phyloP scores from a whole-genome alignment of 2,329 filamentous ascomycete species.

The Bipolaris sorokiniana region DNA sequence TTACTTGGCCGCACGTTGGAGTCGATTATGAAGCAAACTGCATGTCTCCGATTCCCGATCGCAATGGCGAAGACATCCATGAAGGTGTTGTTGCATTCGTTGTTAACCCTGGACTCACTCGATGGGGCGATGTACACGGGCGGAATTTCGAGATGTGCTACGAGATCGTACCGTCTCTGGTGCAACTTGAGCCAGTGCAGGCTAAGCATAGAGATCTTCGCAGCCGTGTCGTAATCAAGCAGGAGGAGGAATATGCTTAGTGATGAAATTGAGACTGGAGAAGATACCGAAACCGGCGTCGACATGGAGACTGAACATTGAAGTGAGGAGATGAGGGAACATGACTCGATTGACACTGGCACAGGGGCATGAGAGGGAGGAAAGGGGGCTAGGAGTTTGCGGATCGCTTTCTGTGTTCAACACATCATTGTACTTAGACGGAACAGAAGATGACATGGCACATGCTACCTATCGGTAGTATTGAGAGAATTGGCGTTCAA shows the following conservation, averaged over 20 bases:
- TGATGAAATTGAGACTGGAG: background rate
- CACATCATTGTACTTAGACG: background rate
- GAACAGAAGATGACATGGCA: background rate
- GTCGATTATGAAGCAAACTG: background rate
- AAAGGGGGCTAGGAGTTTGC: background rate
- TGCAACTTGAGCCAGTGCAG: conserved; percentile 3
- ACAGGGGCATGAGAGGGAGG: background rate
- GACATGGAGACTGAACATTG: background rate
- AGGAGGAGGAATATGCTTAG: background rate
- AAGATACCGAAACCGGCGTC: no score
- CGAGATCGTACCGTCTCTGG: conserved; percentile 18
- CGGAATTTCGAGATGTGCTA: conserved; percentile 24
- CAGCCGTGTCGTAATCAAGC: background rate
- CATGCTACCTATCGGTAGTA: background rate
- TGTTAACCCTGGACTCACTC: conserved; percentile 28
- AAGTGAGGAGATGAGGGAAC: background rate
- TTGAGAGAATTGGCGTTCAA: background rate
- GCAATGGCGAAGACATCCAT: conserved; percentile 16
- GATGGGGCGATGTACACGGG: conserved; percentile 35
- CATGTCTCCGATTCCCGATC: conserved; percentile 11
- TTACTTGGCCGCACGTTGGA: conserved; percentile 24
- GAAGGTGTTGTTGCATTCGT: conserved; percentile 21
- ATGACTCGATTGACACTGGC: background rate
- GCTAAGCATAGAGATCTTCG: background rate
- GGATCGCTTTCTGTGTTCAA: background rate